A percentile compares a stretch with the other conserved stretches of the same genome.
Conservation (phyloP, 345 rosid genomes). For the Alliaria petiolata region DNA sequence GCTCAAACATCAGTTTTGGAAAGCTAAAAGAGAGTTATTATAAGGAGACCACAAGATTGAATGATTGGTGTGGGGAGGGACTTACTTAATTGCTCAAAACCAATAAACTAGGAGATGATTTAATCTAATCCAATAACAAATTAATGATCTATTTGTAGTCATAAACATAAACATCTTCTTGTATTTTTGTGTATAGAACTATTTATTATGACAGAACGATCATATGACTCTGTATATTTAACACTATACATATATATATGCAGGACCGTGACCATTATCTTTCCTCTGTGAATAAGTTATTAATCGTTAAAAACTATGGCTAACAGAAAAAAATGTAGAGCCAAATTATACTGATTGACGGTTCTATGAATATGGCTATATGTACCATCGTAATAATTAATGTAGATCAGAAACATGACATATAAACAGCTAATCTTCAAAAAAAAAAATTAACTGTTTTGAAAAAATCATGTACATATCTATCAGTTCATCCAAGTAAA, state of each 20-base stretch:
- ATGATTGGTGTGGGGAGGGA: conserved; percentile 2
- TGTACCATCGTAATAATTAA: neutral
- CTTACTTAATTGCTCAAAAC: neutral
- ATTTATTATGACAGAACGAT: neutral
- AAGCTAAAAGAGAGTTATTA: neutral
- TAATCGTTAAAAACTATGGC: neutral
- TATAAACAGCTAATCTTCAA: neutral
- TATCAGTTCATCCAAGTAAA: neutral
- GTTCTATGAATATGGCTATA: neutral
- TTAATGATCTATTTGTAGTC: neutral
- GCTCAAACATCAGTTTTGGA: neutral
- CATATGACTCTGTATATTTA: neutral
- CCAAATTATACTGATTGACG: neutral
- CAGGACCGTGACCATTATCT: neutral
- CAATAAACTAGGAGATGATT: neutral
- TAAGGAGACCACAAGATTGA: neutral
- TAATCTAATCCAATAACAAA: neutral
- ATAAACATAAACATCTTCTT: neutral
- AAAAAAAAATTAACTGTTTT: neutral
- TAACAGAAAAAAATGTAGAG: neutral
- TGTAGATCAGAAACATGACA: neutral
- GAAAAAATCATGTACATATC: neutral
- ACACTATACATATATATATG: neutral
- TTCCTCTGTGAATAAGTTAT: no score
- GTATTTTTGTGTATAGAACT: neutral